A percentile compares a stretch with the other conserved stretches of the same genome.
phyloP scores from a whole-genome alignment of 2,329 filamentous ascomycete genomes.

The Colletotrichum horii region DNA sequence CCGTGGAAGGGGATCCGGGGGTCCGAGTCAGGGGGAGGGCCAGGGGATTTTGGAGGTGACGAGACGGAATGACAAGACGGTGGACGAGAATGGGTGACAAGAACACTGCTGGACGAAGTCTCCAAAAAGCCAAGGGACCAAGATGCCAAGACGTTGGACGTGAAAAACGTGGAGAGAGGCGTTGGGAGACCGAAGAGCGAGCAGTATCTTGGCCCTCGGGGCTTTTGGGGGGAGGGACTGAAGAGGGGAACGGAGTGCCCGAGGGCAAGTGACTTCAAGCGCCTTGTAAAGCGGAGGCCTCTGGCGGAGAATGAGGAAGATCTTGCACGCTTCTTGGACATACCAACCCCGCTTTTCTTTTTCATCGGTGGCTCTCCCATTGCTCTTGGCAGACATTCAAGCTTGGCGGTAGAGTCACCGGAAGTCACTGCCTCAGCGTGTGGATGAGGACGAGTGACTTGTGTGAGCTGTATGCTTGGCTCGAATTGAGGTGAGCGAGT shows the following conservation, averaged over 20 bases:
- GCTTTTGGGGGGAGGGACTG: neutral
- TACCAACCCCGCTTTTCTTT: conserved; percentile 4
- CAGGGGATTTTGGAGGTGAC: neutral
- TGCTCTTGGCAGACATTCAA: conserved; percentile 4
- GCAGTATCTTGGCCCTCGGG: neutral
- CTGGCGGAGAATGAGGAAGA: conserved; percentile 18
- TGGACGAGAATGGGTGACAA: neutral
- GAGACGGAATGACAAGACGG: conserved; percentile 13
- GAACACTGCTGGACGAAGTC: neutral
- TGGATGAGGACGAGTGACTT: neutral
- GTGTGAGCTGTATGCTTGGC: neutral
- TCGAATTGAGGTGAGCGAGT: neutral
- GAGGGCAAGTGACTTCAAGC: conserved; percentile 7
- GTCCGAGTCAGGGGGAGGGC: conserved; percentile 10
- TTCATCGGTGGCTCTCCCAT: conserved; percentile 1
- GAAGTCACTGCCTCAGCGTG: neutral
- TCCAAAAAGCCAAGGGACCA: neutral
- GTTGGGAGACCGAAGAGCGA: neutral
- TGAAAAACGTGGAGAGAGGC: neutral
- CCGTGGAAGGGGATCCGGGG: conserved; percentile 11
- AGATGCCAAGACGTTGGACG: neutral
- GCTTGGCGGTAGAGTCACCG: conserved; percentile 3
- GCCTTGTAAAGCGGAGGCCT: conserved; percentile 17
- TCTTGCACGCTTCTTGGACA: conserved; percentile 6
- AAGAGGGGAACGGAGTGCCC: conserved; percentile 2